Conservation (phyloP, 805 yeast species). For the Tetrapisispora arboricola region DNA sequence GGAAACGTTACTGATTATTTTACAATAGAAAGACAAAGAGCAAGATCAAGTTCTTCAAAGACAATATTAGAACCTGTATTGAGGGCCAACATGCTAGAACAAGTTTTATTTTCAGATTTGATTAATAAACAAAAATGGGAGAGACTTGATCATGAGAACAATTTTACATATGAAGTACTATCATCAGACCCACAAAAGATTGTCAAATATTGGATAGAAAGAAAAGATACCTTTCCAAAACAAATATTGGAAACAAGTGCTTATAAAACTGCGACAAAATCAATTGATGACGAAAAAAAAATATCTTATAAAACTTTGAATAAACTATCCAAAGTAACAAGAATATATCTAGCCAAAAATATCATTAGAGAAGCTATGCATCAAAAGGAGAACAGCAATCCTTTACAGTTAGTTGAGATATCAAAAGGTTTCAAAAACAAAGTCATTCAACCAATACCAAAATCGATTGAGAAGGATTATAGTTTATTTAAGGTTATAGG, state of each 20-base stretch:
- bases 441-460: background rate
- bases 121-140: slow-evolving; percentile 2
- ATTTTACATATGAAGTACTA: slow-evolving; percentile 3
- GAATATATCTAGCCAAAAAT: slow-evolving; percentile 3
- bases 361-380: background rate
- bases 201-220: slow-evolving; percentile 20
- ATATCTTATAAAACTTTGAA: background rate
- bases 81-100: slow-evolving; percentile 44
- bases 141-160: background rate
- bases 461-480: background rate
- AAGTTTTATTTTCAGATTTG: slow-evolving; percentile 16
- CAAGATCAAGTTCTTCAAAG: slow-evolving; percentile 38
- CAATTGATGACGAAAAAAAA: background rate
- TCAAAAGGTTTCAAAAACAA: background rate
- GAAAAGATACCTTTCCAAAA: background rate
- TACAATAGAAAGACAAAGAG: slow-evolving; percentile 47
- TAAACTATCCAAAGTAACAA: slow-evolving; percentile 2
- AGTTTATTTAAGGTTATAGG: slow-evolving; percentile 57
- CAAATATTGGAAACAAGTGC: background rate
- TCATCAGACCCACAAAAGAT: slow-evolving; percentile 26
- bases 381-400: no score
- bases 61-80: slow-evolving; percentile 42
- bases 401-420: background rate
- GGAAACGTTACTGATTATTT: slow-evolving; percentile 31
- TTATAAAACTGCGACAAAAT: background rate